These are phyloP conservation scores for Arthroderma sp. DNA, from an alignment of 2,329 filamentous ascomycete species.

Conservation along the genomic window DNA sequence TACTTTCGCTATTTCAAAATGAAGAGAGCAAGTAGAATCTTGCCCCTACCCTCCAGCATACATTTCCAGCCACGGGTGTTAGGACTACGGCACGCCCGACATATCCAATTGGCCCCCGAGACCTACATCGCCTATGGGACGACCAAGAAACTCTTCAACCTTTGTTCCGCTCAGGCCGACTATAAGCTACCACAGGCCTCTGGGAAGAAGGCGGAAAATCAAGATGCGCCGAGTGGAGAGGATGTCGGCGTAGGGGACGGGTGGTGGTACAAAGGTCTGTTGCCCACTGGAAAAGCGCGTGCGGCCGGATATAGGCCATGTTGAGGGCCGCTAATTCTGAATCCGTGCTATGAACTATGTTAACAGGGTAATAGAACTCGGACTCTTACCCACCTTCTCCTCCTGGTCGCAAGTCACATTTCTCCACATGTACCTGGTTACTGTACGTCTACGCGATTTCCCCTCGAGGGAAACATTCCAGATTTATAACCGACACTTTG, in stretches of 20 bases:
- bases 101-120: constrained; percentile 29
- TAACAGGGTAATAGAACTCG: constrained; percentile 45
- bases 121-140: constrained; percentile 68
- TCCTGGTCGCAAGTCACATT: constrained; percentile 95
- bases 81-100: neutral
- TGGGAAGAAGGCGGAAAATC: constrained; percentile 47
- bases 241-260: constrained; percentile 63
- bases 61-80: too few relatives aligned
- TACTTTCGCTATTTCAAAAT: too few relatives aligned
- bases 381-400: constrained; percentile 74
- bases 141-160: constrained; percentile 65
- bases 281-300: too few relatives aligned
- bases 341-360: neutral
- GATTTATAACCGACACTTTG: constrained; percentile 76
- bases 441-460: constrained; percentile 68
- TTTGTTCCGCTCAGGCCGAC: constrained; percentile 57
- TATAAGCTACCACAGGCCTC: constrained; percentile 61
- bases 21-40: too few relatives aligned
- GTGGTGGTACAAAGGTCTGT: constrained; percentile 68
- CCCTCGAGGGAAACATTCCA: constrained; percentile 50
- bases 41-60: too few relatives aligned
- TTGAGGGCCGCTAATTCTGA: neutral
- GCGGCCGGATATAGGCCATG: too few relatives aligned
- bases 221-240: constrained; percentile 62
- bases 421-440: constrained; percentile 87